Conservation (phyloP, 176 grass and related monocot species). For the Ampelocalamus luodianensis region DNA sequence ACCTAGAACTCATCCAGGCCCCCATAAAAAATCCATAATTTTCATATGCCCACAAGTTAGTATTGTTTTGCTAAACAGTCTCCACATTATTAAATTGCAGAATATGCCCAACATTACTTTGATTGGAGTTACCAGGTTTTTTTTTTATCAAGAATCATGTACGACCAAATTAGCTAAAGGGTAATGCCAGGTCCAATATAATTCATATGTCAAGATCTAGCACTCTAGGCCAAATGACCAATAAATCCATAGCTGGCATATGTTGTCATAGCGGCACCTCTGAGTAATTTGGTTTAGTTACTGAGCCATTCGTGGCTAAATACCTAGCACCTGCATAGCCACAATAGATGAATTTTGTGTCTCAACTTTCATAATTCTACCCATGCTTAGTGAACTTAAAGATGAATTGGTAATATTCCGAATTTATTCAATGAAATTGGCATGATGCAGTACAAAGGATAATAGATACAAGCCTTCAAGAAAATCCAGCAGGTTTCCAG, state of each 20-base stretch:
- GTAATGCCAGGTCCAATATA: neutral
- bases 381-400: constrained; percentile 16
- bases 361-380: constrained; percentile 22
- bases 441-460: constrained; percentile 12
- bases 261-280: neutral
- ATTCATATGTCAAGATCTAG: constrained; percentile 20
- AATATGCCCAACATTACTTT: neutral
- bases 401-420: neutral
- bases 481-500: constrained; percentile 7
- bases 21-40: neutral
- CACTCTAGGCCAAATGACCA: neutral
- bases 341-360: neutral
- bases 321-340: neutral
- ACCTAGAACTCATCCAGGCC: neutral
- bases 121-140: constrained; percentile 5
- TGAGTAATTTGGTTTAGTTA: neutral
- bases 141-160: neutral
- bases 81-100: neutral
- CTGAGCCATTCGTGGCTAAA: neutral
- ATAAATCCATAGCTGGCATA: constrained; percentile 13
- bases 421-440: constrained; percentile 1
- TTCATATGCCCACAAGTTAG: neutral
- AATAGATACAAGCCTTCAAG: constrained; percentile 16
- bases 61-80: neutral
- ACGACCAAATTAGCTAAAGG: constrained; percentile 10